Evolutionary conservation across 2,329 filamentous ascomycete genomes (phyloP), one percentile per base, ranked within the genome.

Genomic region (Teratosphaeria gauchensis): DNA sequence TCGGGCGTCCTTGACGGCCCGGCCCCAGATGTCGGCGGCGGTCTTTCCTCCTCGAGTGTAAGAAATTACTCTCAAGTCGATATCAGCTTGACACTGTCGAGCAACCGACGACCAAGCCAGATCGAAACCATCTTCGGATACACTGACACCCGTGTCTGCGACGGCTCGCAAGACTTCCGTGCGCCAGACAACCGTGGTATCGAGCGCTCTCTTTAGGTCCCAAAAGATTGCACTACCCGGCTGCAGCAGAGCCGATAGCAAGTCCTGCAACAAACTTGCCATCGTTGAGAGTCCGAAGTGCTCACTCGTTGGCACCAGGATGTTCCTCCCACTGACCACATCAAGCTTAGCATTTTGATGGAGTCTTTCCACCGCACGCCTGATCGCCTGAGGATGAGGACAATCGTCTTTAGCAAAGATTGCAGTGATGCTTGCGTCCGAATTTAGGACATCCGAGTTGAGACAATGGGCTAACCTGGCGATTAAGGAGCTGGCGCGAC

Each of bases 321-420:
- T 57, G 8, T 48, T 62, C 6, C 64, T 51, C 42, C 64, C 63
- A 38, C 64, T 63, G 5, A 65, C 35, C 6, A 65, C 30, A 46
- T 64, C 59, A 14, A 63, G 56, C 51, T 64, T 64, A 19, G 32
- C 28, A 54, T 65, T 57, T 28, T 59, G 58, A 42, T 58, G 11
- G 5, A 65, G 56, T 24, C 61, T 59, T 9, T 59, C 58, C 14
- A 59, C 58, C n/a, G 64, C 64, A 28, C 54, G 55, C n/a, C 61
- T 58, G 7, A 61, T 24, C 8, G 62, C 61, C 53, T 64, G 57
- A 33, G 64, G 64, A 51, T 65, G 64, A 33, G 61, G 62, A 8
- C 56, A 57, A 28, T 64, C 54, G 21, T 58, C 31, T 11, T 53
- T 56, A 19, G 56, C 30, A 19, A 65, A 61, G 14, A 63, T 42